These are phyloP conservation scores for Gentiana straminea DNA, from an alignment of 257 asterid species.

Conservation along the genomic window DNA sequence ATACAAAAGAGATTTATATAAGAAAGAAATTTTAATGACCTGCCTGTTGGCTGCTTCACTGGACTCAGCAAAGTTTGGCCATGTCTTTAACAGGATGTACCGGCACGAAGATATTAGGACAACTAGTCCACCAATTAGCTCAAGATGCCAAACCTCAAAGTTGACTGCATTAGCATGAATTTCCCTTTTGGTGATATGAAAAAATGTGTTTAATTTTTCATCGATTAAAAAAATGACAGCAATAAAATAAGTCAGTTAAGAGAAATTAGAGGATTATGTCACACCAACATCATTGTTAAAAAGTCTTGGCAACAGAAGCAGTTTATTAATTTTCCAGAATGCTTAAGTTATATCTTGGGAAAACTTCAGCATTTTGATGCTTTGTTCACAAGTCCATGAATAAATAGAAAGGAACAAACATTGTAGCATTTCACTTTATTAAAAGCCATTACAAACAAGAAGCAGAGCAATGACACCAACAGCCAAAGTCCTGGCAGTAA, in stretches of 20 bases:
- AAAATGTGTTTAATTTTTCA: background rate
- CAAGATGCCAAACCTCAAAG: conserved; percentile 65
- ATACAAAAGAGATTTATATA: background rate
- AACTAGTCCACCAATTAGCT: conserved; percentile 62
- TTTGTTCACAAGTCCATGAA: background rate
- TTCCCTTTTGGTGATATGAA: conserved; percentile 6
- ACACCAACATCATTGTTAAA: background rate
- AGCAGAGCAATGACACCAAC: too few relatives aligned
- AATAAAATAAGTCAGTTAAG: background rate
- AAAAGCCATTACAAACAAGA: too few relatives aligned
- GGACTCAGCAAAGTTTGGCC: conserved; percentile 84
- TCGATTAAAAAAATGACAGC: background rate
- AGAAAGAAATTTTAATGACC: conserved; percentile 19
- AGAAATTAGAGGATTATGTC: background rate
- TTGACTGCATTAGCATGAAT: conserved; percentile 34
- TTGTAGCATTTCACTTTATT: too few relatives aligned
- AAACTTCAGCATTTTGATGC: too few relatives aligned
- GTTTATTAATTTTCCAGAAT: background rate
- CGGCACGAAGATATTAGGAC: conserved; percentile 65
- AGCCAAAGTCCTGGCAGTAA: too few relatives aligned
- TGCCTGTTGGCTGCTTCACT: conserved; percentile 78
- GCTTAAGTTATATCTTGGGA: background rate
- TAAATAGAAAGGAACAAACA: too few relatives aligned
- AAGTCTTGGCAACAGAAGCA: background rate
- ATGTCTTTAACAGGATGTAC: conserved; percentile 47